These are phyloP conservation scores for Alternaria sp. DNA, from an alignment of 2,329 filamentous ascomycete genomes.

Conservation along the genomic window DNA sequence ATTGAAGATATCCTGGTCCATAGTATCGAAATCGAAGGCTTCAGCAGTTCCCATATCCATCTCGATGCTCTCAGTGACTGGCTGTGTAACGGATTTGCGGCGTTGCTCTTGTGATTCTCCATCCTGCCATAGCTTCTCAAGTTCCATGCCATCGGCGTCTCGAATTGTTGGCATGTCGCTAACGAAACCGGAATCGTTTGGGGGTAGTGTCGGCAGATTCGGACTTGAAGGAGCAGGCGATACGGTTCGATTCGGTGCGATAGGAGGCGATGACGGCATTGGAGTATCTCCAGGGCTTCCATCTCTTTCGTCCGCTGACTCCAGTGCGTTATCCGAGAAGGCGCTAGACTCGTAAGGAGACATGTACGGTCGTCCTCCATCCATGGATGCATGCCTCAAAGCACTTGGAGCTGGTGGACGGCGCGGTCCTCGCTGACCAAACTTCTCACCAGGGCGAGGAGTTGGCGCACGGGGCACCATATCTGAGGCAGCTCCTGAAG, in stretches of 20 bases:
- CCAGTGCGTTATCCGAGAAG: slow-evolving; percentile 55
- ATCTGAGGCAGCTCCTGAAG: slow-evolving; percentile 66
- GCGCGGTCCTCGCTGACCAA: slow-evolving; percentile 41
- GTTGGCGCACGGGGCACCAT: slow-evolving; percentile 80
- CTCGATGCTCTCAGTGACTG: slow-evolving; percentile 36
- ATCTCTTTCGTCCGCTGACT: slow-evolving; percentile 60
- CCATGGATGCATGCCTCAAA: slow-evolving; percentile 69
- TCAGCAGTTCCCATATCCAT: slow-evolving; percentile 22
- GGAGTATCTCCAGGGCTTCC: slow-evolving; percentile 66
- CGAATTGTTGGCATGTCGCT: slow-evolving; percentile 77
- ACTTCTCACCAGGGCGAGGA: slow-evolving; percentile 67
- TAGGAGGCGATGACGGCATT: slow-evolving; percentile 89
- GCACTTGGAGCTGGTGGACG: slow-evolving; percentile 56
- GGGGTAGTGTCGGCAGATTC: slow-evolving; percentile 65
- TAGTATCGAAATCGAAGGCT: slow-evolving; percentile 14
- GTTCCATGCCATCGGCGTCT: slow-evolving; percentile 67
- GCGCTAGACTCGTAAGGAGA: slow-evolving; percentile 45
- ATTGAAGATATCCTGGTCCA: slow-evolving; percentile 20
- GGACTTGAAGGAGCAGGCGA: slow-evolving; percentile 81
- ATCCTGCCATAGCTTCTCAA: slow-evolving; percentile 30
- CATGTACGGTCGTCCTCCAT: slow-evolving; percentile 43
- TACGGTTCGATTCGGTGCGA: slow-evolving; percentile 66
- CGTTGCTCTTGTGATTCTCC: slow-evolving; percentile 30
- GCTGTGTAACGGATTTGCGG: slow-evolving; percentile 24
- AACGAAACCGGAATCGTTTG: slow-evolving; percentile 81